Evolutionary conservation across 352 stramenopile species (phyloP).

Genomic region (Phytopythium kandeliae): DNA sequence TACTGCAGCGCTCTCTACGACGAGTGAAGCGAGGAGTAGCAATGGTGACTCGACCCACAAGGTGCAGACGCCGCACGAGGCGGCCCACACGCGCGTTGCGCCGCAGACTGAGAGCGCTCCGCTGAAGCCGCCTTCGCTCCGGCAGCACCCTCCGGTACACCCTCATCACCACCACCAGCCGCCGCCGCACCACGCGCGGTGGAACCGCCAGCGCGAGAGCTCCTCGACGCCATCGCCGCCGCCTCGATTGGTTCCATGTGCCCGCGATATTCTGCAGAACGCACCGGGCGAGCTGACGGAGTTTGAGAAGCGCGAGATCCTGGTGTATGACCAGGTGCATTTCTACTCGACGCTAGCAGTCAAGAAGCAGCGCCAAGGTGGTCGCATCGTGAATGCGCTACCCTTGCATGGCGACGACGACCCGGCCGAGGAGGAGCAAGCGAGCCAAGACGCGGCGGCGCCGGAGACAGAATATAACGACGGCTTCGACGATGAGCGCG

Average conservation of each 20-base stretch:
- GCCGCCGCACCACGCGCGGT: slow-evolving; percentile 3
- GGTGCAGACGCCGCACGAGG: not conserved
- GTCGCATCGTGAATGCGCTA: slow-evolving; percentile 23
- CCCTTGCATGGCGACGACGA: slow-evolving; percentile 18
- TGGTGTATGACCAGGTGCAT: slow-evolving; percentile 37
- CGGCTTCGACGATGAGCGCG: slow-evolving; percentile 95
- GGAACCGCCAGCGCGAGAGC: slow-evolving; percentile 5
- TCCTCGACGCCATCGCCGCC: slow-evolving; percentile 9
- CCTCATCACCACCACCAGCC: slow-evolving; percentile 9
- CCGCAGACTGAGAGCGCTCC: not conserved
- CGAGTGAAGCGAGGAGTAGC: not conserved
- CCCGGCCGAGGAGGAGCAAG: slow-evolving; percentile 2
- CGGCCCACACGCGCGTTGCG: not conserved
- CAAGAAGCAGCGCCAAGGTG: slow-evolving; percentile 26
- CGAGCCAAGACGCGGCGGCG: not conserved
- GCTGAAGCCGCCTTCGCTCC: not conserved
- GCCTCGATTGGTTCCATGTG: slow-evolving; percentile 3
- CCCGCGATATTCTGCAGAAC: slow-evolving; percentile 1
- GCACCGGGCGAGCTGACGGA: slow-evolving; percentile 26
- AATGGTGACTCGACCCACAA: not conserved
- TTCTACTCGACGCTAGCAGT: slow-evolving; percentile 35
- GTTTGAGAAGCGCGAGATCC: slow-evolving; percentile 48
- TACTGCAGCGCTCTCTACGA: not conserved
- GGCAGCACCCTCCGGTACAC: not conserved
- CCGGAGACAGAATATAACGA: slow-evolving; percentile 74